A percentile compares a stretch with the other conserved stretches of the same genome.
phyloP scores from a whole-genome alignment of 2,329 filamentous ascomycete genomes.

The Shiraia sp. region DNA sequence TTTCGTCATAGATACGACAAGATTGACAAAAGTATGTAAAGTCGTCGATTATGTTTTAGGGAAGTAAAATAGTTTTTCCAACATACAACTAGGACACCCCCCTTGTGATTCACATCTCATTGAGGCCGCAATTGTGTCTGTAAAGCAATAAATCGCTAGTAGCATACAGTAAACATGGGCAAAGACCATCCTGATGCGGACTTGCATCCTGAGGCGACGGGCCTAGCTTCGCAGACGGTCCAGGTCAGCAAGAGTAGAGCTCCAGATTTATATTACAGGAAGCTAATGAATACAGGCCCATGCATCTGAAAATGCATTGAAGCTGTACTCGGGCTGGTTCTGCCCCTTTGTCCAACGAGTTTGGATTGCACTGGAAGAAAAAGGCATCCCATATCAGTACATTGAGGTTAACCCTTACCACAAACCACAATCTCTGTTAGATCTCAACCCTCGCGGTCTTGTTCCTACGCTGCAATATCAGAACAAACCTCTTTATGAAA shows the following conservation, averaged over 20 bases:
- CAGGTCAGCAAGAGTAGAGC: slow-evolving; percentile 17
- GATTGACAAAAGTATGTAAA: too few species aligned
- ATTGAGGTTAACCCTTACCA: slow-evolving; percentile 72
- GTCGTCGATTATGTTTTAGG: too few species aligned
- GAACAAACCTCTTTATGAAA: slow-evolving; percentile 70
- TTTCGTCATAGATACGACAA: too few species aligned
- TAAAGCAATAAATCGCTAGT: not conserved
- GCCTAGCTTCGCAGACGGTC: slow-evolving; percentile 34
- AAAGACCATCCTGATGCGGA: slow-evolving; percentile 43
- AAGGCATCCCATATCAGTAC: slow-evolving; percentile 74
- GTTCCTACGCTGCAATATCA: slow-evolving; percentile 68
- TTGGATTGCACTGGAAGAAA: slow-evolving; percentile 75
- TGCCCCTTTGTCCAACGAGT: slow-evolving; percentile 69
- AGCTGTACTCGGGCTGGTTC: slow-evolving; percentile 77
- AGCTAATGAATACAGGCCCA: slow-evolving; percentile 28
- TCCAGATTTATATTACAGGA: not conserved
- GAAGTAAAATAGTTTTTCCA: too few species aligned
- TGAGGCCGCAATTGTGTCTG: too few species aligned
- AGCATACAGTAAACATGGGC: slow-evolving; percentile 22
- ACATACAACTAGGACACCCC: too few species aligned
- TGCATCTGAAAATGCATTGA: slow-evolving; percentile 54
- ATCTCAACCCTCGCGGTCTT: slow-evolving; percentile 74
- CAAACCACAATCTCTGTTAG: slow-evolving; percentile 69
- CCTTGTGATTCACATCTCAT: too few species aligned
- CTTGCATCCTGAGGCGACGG: slow-evolving; percentile 41